Evolutionary conservation across 805 yeast species (phyloP), one percentile per base, ranked within the genome.

Genomic region (Torulaspora maleeae): DNA sequence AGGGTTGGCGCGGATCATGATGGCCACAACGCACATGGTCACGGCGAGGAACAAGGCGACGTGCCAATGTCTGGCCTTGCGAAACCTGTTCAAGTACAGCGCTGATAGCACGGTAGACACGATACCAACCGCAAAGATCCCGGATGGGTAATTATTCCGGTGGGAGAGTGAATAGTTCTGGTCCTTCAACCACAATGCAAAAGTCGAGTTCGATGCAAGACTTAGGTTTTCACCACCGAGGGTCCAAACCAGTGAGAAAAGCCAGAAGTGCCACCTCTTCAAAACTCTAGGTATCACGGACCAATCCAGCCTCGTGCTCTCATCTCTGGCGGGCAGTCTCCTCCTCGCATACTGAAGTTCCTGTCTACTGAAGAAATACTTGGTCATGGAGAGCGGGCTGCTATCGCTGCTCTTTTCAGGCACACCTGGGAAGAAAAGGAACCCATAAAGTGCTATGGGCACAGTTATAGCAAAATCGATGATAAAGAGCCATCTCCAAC

Each of bases 401-500:
- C 50, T 24, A 12, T 15, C 41, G 15, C 56, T 54, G 27, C 49
- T 50, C 2, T 55, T 59, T n/a, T 72, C 76, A 9, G 83, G 82
- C 2, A 71, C 67, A 55, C 80, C 83, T 10, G 86, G 86, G 58
- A 80, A 78, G 44, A 73, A 74, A 2, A 82, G 38, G 32, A 77
- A 69, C 1, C 86, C 85, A 50, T 74, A 78, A 3, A 79, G 29
- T 3, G 77, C 75, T 44, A 80, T 74, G 1, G 83, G 83, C 3
- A 80, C 55, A 0, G 85, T 79, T 36, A 80, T 70, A 27, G 77
- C 54, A 51, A 78, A 79, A 61, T 80, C 84, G 49, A 80, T 77
- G 36, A 81, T 76, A 56, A 79, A 81, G n/a, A 80, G 59, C 85
- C 85, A 80, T 60, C 81, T 71, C 84, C 84, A 80, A 6, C 86